A percentile compares a stretch with the other conserved stretches of the same genome.
These are phyloP conservation scores for Calophaca sinica DNA, from an alignment of 306 rosid species.

Conservation along the genomic window DNA sequence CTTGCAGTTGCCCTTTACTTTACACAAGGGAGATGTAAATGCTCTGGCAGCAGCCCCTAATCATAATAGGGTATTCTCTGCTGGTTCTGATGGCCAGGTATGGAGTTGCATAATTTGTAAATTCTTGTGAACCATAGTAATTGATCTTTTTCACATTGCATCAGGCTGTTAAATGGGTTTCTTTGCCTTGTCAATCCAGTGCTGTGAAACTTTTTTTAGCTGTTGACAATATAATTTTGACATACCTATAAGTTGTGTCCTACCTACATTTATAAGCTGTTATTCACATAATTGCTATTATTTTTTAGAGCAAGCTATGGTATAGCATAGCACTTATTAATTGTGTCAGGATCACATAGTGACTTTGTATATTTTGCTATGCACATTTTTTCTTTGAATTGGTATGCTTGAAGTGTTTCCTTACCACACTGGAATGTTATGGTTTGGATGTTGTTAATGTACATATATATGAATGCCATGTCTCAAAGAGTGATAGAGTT, in stretches of 20 bases:
- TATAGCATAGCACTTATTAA: too few species aligned
- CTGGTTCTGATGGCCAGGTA: constrained; percentile 99
- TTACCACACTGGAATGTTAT: background rate
- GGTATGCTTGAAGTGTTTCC: too few species aligned
- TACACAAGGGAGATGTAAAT: constrained; percentile 88
- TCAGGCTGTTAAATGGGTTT: background rate
- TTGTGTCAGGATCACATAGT: too few species aligned
- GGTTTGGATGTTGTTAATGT: background rate
- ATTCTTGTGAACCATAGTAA: background rate
- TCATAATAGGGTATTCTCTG: constrained; percentile 84
- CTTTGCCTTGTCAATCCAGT: background rate
- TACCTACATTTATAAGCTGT: background rate
- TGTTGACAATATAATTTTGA: background rate
- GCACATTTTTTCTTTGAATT: too few species aligned
- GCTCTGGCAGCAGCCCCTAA: constrained; percentile 88
- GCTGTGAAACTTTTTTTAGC: background rate
- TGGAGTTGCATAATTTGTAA: constrained; percentile 30
- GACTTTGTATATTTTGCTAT: too few species aligned
- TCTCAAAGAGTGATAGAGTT: background rate
- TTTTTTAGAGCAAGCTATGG: background rate
- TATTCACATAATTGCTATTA: background rate
- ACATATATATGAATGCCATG: background rate
- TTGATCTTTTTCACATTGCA: constrained; percentile 1
- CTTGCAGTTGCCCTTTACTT: constrained; percentile 70
- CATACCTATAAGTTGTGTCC: background rate